Evolutionary conservation across 2,329 filamentous ascomycete genomes (phyloP).

Genomic region (Xylaria arbuscula): DNA sequence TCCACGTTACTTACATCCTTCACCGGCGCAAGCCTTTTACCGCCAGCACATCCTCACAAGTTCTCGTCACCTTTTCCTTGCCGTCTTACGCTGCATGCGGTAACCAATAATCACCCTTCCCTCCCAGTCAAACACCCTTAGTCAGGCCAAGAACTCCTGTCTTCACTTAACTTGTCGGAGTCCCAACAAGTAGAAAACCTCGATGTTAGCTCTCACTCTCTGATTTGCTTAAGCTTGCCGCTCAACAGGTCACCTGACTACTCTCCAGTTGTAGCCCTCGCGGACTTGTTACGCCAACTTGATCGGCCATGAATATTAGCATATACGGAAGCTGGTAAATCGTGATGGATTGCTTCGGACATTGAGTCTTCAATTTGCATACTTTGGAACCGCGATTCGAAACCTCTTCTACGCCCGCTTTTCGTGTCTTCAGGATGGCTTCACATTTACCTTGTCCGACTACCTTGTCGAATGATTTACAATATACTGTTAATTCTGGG

Average conservation of each 20-base stretch:
- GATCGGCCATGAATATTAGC: conserved; percentile 32
- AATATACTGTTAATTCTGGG: conserved; percentile 51
- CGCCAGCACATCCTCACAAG: conserved; percentile 20
- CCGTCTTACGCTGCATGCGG: conserved; percentile 23
- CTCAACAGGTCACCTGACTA: conserved; percentile 25
- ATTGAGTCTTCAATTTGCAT: conserved; percentile 28
- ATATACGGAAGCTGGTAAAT: conserved; percentile 27
- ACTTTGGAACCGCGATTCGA: conserved; percentile 26
- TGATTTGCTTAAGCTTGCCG: background rate
- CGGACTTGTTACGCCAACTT: conserved; percentile 3
- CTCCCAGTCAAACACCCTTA: conserved; percentile 10
- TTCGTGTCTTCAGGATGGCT: conserved; percentile 51
- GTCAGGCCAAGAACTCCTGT: conserved; percentile 1
- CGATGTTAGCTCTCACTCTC: conserved; percentile 15
- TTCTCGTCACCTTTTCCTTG: conserved; percentile 29
- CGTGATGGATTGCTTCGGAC: conserved; percentile 37
- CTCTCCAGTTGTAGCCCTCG: conserved; percentile 15
- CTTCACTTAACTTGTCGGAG: conserved; percentile 7
- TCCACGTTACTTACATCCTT: conserved; percentile 32
- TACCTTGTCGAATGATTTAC: conserved; percentile 58
- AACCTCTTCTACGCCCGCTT: conserved; percentile 12
- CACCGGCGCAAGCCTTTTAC: conserved; percentile 41
- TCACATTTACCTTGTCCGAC: conserved; percentile 59
- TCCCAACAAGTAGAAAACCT: conserved; percentile 5
- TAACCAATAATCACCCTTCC: conserved; percentile 27